phyloP scores from a whole-genome alignment of 805 yeast genomes.

The Kuraishia hungarica region DNA sequence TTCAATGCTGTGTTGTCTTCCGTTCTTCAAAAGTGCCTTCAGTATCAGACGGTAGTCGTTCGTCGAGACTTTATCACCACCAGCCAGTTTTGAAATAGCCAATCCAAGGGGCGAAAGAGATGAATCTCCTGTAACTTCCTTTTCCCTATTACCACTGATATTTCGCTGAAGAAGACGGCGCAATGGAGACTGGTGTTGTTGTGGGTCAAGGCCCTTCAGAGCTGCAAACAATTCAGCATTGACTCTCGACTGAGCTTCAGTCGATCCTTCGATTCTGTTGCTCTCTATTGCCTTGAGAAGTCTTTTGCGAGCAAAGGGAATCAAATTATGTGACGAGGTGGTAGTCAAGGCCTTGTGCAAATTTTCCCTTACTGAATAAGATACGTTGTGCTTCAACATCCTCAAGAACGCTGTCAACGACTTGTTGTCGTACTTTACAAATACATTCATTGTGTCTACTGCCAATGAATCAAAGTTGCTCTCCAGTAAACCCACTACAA shows the following conservation, averaged over 20 bases:
- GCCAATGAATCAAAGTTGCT: constrained; percentile 11
- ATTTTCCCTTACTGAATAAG: constrained; percentile 16
- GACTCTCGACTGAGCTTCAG: neutral
- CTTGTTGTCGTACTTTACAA: constrained; percentile 13
- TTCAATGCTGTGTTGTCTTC: neutral
- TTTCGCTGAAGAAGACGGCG: neutral
- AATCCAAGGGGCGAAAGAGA: neutral
- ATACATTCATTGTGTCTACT: constrained; percentile 12
- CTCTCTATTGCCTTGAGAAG: constrained; percentile 5
- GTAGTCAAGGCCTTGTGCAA: constrained; percentile 10
- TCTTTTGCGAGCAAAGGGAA: constrained; percentile 4
- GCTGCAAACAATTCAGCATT: neutral
- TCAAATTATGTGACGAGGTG: neutral
- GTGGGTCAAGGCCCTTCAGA: neutral
- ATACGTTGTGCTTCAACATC: constrained; percentile 7
- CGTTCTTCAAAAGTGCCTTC: constrained; percentile 8
- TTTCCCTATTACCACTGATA: neutral
- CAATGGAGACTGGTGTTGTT: neutral
- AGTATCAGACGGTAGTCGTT: constrained; percentile 13
- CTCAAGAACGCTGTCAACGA: constrained; percentile 14
- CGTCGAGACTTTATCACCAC: constrained; percentile 6
- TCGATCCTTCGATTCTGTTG: constrained; percentile 8
- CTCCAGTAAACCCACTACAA: constrained; percentile 3
- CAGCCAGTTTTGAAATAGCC: constrained; percentile 5
- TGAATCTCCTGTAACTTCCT: neutral